Conservation (phyloP, 441 rosid species). For the Gossypium trilobum region DNA sequence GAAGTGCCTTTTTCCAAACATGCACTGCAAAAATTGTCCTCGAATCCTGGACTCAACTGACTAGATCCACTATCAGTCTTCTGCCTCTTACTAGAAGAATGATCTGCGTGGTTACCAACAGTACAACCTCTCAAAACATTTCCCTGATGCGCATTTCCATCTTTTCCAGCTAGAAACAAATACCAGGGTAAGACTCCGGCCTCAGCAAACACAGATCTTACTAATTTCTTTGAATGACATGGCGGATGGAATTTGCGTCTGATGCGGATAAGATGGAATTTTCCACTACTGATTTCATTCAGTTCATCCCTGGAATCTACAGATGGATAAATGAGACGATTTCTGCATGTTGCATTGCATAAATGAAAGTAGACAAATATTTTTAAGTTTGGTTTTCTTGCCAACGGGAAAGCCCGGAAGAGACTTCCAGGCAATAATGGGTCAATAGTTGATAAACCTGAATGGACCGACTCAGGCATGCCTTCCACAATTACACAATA, state of each 20-base stretch:
- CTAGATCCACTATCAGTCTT: conserved; percentile 29
- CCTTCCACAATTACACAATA: conserved; percentile 55
- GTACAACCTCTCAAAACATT: conserved; percentile 17
- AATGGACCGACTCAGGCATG: conserved; percentile 30
- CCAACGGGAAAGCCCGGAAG: conserved; percentile 27
- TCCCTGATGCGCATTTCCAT: conserved; percentile 25
- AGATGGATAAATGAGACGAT: conserved; percentile 31
- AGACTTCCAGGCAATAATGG: conserved; percentile 44
- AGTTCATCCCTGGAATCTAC: conserved; percentile 25
- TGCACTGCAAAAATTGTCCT: conserved; percentile 12
- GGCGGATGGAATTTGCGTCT: conserved; percentile 58
- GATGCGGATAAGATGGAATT: conserved; percentile 53
- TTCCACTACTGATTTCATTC: conserved; percentile 37
- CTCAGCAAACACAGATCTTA: conserved; percentile 47
- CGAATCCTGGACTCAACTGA: conserved; percentile 14
- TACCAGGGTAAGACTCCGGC: conserved; percentile 69
- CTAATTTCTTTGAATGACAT: conserved; percentile 33
- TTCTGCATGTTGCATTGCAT: conserved; percentile 31
- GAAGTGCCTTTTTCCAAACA: conserved; percentile 12
- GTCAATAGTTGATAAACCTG: conserved; percentile 22
- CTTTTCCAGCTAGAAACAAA: conserved; percentile 45
- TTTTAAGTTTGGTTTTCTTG: conserved; percentile 30
- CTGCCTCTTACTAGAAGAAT: conserved; percentile 42
- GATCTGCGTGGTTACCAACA: conserved; percentile 21
- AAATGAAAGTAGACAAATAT: conserved; percentile 35